These are phyloP conservation scores for Uronychia binucleata DNA, from an alignment of 73 alveolate genomes.

Conservation along the genomic window DNA sequence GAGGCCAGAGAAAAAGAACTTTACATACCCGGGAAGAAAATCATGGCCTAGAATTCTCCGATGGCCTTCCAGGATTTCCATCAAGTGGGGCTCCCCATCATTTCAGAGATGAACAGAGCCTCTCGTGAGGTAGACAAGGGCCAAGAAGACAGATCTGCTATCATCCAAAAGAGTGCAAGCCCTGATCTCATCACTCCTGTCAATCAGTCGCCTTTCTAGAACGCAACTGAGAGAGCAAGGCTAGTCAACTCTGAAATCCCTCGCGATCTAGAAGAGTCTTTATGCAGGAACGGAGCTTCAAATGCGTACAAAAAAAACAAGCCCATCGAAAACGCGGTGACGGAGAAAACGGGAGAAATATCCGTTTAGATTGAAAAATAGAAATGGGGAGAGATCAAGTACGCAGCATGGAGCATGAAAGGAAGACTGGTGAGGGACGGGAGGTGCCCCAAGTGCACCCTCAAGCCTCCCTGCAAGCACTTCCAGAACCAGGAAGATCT, in stretches of 20 bases:
- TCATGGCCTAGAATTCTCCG: too few species aligned
- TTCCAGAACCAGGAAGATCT: slow-evolving; percentile 6
- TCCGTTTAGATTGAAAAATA: neutral
- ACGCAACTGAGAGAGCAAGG: neutral
- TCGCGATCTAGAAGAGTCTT: neutral
- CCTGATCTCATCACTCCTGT: neutral
- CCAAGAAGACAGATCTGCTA: neutral
- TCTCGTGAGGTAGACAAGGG: neutral
- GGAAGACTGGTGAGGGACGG: slow-evolving; percentile 10
- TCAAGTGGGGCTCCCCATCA: too few species aligned
- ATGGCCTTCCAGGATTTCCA: too few species aligned
- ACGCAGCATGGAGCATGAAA: neutral
- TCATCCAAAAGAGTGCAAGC: neutral
- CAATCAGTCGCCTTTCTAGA: neutral
- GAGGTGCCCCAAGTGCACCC: slow-evolving; percentile 40
- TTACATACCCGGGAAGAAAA: too few species aligned
- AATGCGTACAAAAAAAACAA: too few species aligned
- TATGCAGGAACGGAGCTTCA: neutral
- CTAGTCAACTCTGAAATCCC: neutral
- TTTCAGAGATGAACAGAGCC: too few species aligned
- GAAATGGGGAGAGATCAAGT: neutral
- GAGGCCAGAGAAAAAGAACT: too few species aligned
- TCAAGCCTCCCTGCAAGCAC: slow-evolving; percentile 44
- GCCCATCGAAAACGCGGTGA: neutral
- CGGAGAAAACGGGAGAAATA: neutral